Evolutionary conservation across 2,329 filamentous ascomycete genomes (phyloP).

Genomic region (Hypoxylon sp.): DNA sequence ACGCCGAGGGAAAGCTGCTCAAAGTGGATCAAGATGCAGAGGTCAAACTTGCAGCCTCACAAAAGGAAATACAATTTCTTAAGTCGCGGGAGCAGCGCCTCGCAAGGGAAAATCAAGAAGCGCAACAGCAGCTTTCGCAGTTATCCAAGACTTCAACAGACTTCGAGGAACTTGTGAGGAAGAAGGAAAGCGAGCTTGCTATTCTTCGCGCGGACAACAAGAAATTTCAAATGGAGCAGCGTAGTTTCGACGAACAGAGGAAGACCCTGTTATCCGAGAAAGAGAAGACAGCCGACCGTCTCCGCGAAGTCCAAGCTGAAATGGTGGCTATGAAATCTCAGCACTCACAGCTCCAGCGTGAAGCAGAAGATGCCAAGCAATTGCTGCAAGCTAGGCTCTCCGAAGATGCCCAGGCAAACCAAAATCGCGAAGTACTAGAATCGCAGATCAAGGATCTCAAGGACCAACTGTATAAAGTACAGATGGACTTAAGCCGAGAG

Average conservation of each 20-base stretch:
- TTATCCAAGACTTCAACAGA: conserved; percentile 92
- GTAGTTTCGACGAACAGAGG: conserved; percentile 83
- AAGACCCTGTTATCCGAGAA: conserved; percentile 79
- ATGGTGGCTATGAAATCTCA: conserved; percentile 88
- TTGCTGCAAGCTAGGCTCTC: conserved; percentile 90
- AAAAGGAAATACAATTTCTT: conserved; percentile 82
- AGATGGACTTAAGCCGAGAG: conserved; percentile 91
- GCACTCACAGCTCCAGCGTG: conserved; percentile 86
- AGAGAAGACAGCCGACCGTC: conserved; percentile 80
- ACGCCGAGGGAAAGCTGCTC: conserved; percentile 86
- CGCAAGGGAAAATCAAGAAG: conserved; percentile 82
- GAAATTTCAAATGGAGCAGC: conserved; percentile 85
- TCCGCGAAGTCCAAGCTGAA: conserved; percentile 90
- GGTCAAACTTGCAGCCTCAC: conserved; percentile 81
- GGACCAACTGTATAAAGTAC: conserved; percentile 83
- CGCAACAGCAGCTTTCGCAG: conserved; percentile 87
- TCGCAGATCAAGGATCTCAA: conserved; percentile 91
- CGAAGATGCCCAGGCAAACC: conserved; percentile 86
- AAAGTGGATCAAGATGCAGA: conserved; percentile 91
- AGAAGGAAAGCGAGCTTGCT: conserved; percentile 93
- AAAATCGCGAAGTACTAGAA: conserved; percentile 87
- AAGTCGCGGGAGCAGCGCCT: conserved; percentile 84
- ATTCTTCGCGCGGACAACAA: conserved; percentile 88
- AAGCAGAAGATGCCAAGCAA: conserved; percentile 88
- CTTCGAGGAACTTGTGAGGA: conserved; percentile 92